Base-by-base conservation (phyloP, 306 rosid genomes). In the Lathyrus oleraceus region DNA sequence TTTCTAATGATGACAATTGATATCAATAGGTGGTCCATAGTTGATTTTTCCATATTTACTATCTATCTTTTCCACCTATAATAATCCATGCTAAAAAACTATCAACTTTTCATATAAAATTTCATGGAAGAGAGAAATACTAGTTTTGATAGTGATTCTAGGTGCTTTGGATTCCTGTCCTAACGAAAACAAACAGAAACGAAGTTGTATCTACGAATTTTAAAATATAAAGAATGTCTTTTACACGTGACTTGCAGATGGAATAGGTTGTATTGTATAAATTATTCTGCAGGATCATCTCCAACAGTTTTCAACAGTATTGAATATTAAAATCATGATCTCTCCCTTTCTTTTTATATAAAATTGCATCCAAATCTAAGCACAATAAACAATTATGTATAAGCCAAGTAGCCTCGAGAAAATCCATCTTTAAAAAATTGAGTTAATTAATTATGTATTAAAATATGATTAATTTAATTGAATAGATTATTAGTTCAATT, bases 171-270 rank as follows among this genome's bases (percentile, higher is more conserved):
- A 61, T 60, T 61, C 69, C 13, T 19, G 20, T 72, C 52, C 70
- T 48, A 72, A 48, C 28, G 28, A 44, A 61, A 72, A 36, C 67
- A 71, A 61, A 61, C 62, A 61, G 45, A 21, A 36, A 35, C 15
- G 44, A 61, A 59, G 59, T 1, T 27, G 67, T 44, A 9, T 64
- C n/a, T 15, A 36, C 67, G 11, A 36, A 19, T 61, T 61, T 42
- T 7, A 14, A 61, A 48, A 23, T 36, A 51, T 62, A 51, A 63
- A 63, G 16, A 72, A 45, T 20, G 21, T 47, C 10, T 32, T 16
- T 60, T 44, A 52, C 62, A 72, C 53, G 53, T 73, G 78, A 52
- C 12, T 62, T 3, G 70, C 52, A 12, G 20, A 25, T 20, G 14
- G 23, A 59, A 7, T 19, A 35, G 43, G 35, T 21, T 62, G 54